These are phyloP conservation scores for Ceratocystis albifundus DNA, from an alignment of 2,329 filamentous ascomycete species.

Conservation along the genomic window DNA sequence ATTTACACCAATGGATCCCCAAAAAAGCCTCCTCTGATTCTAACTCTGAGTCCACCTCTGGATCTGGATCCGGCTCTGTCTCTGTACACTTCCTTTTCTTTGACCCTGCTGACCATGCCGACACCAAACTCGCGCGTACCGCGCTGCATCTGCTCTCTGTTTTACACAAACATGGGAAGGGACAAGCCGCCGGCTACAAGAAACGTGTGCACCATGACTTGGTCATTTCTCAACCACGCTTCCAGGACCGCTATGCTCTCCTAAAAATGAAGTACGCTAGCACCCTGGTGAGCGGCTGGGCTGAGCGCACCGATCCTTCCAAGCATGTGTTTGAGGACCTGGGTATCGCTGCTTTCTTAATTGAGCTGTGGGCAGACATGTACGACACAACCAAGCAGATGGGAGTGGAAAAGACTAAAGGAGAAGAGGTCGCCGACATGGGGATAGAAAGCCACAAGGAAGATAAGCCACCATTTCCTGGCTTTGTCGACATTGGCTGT, in stretches of 20 bases:
- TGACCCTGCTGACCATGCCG: conserved; percentile 26
- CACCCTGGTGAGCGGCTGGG: conserved; percentile 61
- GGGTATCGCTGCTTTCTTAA: conserved; percentile 78
- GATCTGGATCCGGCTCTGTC: conserved; percentile 34
- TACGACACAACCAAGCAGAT: conserved; percentile 39
- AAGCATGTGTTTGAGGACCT: conserved; percentile 97
- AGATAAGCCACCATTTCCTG: conserved; percentile 48
- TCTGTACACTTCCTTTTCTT: conserved; percentile 53
- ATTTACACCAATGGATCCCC: conserved; percentile 55
- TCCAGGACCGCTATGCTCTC: conserved; percentile 71
- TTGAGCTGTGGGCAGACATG: conserved; percentile 83
- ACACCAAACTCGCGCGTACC: conserved; percentile 49
- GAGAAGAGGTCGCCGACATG: conserved; percentile 14
- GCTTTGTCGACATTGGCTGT: conserved; percentile 92
- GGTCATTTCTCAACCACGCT: conserved; percentile 60
- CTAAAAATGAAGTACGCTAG: conserved; percentile 73
- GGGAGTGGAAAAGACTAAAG: neutral
- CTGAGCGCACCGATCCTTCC: conserved; percentile 70
- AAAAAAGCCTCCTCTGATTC: conserved; percentile 26
- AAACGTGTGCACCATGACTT: conserved; percentile 78
- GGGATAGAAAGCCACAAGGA: conserved; percentile 22
- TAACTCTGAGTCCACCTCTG: no score
- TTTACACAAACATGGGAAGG: conserved; percentile 62
- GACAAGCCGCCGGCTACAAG: conserved; percentile 53
- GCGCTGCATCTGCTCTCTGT: conserved; percentile 56